phyloP scores from a whole-genome alignment of 305 asterid species.

The Withania somnifera region DNA sequence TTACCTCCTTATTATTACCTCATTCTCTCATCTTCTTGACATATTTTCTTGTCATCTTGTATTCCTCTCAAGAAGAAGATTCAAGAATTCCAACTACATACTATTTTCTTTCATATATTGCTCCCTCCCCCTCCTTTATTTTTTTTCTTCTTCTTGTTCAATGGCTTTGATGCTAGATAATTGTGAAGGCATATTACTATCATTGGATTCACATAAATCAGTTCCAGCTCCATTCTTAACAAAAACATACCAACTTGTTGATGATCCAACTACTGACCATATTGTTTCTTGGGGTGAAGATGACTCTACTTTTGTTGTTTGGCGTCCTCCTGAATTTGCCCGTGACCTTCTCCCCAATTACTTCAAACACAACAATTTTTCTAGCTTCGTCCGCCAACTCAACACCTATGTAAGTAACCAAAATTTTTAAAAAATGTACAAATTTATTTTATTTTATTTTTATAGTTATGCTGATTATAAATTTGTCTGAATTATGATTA shows the following conservation, averaged over 20 bases:
- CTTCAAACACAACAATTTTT: slow-evolving; percentile 49
- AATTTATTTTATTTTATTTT: neutral
- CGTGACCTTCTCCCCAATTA: slow-evolving; percentile 46
- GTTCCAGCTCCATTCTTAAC: slow-evolving; percentile 43
- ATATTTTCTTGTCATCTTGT: neutral
- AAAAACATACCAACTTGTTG: slow-evolving; percentile 45
- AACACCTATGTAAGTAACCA: slow-evolving; percentile 43
- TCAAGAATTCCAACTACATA: neutral
- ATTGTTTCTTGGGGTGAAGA: slow-evolving; percentile 47
- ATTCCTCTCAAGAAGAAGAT: neutral
- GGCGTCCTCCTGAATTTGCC: slow-evolving; percentile 48
- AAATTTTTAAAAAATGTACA: neutral
- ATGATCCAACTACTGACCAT: slow-evolving; percentile 41
- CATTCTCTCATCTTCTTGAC: neutral
- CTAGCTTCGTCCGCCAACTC: slow-evolving; percentile 49
- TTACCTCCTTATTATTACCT: slow-evolving; percentile 7
- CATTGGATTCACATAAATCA: slow-evolving; percentile 29
- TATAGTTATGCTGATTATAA: neutral
- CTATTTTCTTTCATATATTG: too few species aligned
- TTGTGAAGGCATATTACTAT: slow-evolving; percentile 33
- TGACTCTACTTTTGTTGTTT: slow-evolving; percentile 37
- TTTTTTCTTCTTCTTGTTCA: too few species aligned
- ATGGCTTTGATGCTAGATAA: slow-evolving; percentile 42
- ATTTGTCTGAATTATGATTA: slow-evolving; percentile 2
- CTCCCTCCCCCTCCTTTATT: too few species aligned